phyloP scores from a whole-genome alignment of 352 stramenopile genomes.

The Phytophthora fragariaefolia region DNA sequence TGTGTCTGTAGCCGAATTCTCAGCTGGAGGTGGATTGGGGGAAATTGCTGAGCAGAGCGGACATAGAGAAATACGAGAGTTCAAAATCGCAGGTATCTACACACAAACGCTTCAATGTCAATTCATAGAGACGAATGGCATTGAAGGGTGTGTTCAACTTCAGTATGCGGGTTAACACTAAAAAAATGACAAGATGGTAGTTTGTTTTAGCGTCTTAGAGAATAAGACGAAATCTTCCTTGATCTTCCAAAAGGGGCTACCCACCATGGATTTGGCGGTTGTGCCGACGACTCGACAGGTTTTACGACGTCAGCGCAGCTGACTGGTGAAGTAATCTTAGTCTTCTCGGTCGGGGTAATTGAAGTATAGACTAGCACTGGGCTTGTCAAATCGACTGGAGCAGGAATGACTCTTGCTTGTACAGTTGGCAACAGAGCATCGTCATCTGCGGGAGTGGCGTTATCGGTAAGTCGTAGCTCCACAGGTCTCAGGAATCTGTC shows the following conservation, averaged over 20 bases:
- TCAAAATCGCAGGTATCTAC: constrained; percentile 43
- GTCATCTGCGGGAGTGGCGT: not conserved
- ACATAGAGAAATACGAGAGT: constrained; percentile 16
- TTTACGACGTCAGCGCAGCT: constrained; percentile 22
- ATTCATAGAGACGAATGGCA: constrained; percentile 34
- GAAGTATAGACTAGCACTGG: not conserved
- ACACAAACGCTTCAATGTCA: constrained; percentile 32
- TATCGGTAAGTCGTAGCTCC: constrained; percentile 10
- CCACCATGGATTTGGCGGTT: constrained; percentile 33
- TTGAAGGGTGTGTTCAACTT: constrained; percentile 39
- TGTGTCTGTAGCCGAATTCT: not conserved
- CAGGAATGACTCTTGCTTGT: constrained; percentile 1
- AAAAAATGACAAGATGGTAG: not conserved
- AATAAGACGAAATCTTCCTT: constrained; percentile 47
- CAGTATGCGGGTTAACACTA: constrained; percentile 11
- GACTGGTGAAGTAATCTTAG: not conserved
- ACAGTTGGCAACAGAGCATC: not conserved
- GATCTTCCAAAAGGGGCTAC: constrained; percentile 29
- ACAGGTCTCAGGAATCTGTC: constrained; percentile 39
- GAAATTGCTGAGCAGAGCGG: not conserved
- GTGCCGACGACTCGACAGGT: constrained; percentile 1
- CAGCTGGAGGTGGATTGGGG: not conserved
- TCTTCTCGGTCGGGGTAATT: constrained; percentile 5
- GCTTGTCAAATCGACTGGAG: constrained; percentile 3
- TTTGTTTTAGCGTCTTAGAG: constrained; percentile 28